Base-by-base conservation (phyloP, 345 rosid genomes). In the Linum usitatissimum region DNA sequence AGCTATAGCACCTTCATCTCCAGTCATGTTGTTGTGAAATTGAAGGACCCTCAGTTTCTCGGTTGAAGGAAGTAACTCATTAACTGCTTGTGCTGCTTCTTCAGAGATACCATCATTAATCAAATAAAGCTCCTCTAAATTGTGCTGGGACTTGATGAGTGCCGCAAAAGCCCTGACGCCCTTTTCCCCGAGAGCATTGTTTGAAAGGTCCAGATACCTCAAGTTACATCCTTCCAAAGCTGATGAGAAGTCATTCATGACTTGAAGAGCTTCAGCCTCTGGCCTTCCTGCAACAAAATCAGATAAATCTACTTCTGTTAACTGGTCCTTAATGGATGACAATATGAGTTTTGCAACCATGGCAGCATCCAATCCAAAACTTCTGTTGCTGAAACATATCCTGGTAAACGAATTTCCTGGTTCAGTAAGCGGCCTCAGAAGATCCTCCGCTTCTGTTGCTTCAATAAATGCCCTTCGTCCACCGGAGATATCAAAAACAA, bases 21-120 rank as follows among this genome's bases (percentile, higher is more conserved):
- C 98, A 0, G 93, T 92, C 98, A 89, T 89, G 73, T 92, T 89
- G 61, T 89, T 93, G 51, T 85, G 94, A 67, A 93, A 90, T 15
- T 93, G 93, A 76, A 89, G 93, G 40, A 84, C 79, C 81, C 38
- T 86, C 60, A 92, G 82, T 60, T 84, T 79, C 75, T 83, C 83
- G 1, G 96, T 87, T 19, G 91, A 88, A 65, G 98, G 89, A 78
- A 92, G 76, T 72, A 92, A 62, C 66, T 85, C 96, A 18, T 81
- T 75, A 55, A 92, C 81, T 0, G 93, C 96, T 61, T 59, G 69
- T 30, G 98, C 98, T 58, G 96, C 96, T 80, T 92, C 96, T 73
- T 85, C 84, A 0, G 98, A 92, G 66, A 92, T 87, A 65, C 98
- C 98, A 68, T 84, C 86, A 65, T 89, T 92, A 85, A 87, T 85